Base-by-base conservation (phyloP, 2,329 filamentous ascomycete species). In the Colletotrichum horii region DNA sequence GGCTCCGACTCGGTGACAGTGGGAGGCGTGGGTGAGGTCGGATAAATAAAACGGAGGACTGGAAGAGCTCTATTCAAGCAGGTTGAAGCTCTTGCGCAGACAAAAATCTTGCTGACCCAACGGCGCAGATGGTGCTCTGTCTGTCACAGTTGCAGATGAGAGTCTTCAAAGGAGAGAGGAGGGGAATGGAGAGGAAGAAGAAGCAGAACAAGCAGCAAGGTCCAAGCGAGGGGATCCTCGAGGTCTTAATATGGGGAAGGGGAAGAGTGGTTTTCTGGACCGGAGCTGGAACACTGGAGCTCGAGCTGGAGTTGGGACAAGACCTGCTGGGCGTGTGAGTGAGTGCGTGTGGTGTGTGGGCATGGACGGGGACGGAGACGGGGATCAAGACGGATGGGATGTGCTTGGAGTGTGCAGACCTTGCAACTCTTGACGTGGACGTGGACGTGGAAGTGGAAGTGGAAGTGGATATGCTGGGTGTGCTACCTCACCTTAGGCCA, bases 201-300 rank as follows among this genome's bases (percentile, higher is more conserved):
- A 26, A 38, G 24, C 16, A 71, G 43, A 24, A 9, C 43, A 43
- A 16, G 6, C 60, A 16, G 9, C 60, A 36, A 74, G 60, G 66
- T 66, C 66, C 58, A 66, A 55, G 60, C 71, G 74, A 76, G 66
- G 71, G 74, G 74, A 76, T 75, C 71, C 48, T 70, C 74, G 43
- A 76, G 71, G 65, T 43, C 71, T 76, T 76, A 76, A 76, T 69
- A 76, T 76, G 70, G 71, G 70, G 65, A 70, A 76, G 52, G 58
- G 61, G 58, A 74, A 52, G 58, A 71, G 66, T 52, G 61, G 43
- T 66, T 32, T 66, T 71, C 72, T 71, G 72, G 72, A 71, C 64
- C 30, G 55, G 55, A 58, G 26, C 26, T 22, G 56, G 66, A 65
- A 62, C 43, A 62, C 58, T 62, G 58, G 58, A 62, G 32, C 58